Conservation (phyloP, 192 early-diverging fungal genomes). For the Coemansia sp. region DNA sequence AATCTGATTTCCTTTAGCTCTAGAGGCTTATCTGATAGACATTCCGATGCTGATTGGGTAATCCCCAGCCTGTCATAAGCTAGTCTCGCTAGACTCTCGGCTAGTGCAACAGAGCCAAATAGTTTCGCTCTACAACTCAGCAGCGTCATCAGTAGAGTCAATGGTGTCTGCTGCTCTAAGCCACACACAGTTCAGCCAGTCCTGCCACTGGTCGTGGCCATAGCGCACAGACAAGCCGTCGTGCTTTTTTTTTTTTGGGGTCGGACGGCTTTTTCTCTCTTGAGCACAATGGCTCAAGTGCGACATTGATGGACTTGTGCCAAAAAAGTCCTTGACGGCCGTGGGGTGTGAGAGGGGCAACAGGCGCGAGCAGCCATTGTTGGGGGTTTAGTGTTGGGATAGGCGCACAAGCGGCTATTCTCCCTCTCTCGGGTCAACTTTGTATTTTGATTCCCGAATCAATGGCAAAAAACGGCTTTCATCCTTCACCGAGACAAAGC, state of each 20-base stretch:
- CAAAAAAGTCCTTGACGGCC: background rate
- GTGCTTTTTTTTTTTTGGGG: background rate
- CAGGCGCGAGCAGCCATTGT: background rate
- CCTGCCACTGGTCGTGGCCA: background rate
- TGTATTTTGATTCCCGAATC: background rate
- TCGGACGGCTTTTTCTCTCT: background rate
- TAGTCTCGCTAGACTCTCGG: background rate
- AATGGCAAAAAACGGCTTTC: background rate
- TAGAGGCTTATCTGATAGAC: background rate
- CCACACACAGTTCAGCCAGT: background rate
- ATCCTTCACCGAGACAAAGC: background rate
- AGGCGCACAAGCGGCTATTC: background rate
- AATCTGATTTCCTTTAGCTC: background rate
- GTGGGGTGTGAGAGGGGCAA: background rate
- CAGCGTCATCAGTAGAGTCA: background rate
- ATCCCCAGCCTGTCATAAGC: background rate
- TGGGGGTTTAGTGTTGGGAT: background rate
- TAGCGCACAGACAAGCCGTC: background rate
- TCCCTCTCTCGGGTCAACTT: background rate
- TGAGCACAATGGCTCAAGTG: background rate
- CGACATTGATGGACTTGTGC: background rate
- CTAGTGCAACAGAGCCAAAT: background rate
- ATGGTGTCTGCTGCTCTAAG: background rate
- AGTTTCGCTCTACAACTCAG: background rate
- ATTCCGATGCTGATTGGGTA: background rate